Evolutionary conservation across 768 basidiomycete species (phyloP).

Genomic region (Strobilomyces echinocephalus): DNA sequence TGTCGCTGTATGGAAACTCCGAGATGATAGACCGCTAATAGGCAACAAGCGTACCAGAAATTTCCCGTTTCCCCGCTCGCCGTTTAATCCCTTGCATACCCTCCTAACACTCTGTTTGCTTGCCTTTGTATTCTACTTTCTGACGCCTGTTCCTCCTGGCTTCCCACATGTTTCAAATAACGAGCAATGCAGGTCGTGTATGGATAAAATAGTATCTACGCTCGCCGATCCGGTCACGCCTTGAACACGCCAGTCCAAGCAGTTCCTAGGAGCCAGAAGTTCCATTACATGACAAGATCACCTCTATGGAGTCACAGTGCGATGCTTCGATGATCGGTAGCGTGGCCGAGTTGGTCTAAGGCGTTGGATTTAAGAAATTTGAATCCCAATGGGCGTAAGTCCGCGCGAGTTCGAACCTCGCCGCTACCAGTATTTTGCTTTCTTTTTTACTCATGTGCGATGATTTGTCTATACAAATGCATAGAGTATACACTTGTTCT

Average conservation of each 20-base stretch:
- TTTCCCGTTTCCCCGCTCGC: constrained; percentile 4
- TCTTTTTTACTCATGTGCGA: background rate
- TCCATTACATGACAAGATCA: background rate
- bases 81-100: constrained; percentile 26
- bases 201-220: constrained; percentile 4
- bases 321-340: constrained; percentile 36
- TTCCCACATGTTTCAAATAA: constrained; percentile 12
- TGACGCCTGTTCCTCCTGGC: constrained; percentile 8
- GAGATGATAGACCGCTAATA: constrained; percentile 24
- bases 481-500: too few species aligned
- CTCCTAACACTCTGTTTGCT: constrained; percentile 19
- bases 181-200: constrained; percentile 19
- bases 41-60: constrained; percentile 26
- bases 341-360: constrained; percentile 84
- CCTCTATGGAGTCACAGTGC: background rate
- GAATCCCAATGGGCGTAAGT: constrained; percentile 79
- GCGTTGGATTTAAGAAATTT: constrained; percentile 75
- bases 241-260: too few species aligned
- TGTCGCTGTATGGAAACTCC: constrained; percentile 18
- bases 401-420: constrained; percentile 93
- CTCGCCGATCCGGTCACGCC: too few species aligned
- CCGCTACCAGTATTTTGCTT: constrained; percentile 53
- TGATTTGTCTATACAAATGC: background rate
- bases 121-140: constrained; percentile 27
- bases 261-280: too few species aligned